Percentiles rank a stretch among this genome's conserved stretches.
These are phyloP conservation scores for Metarhizium rileyi DNA, from an alignment of 2,329 filamentous ascomycete species.

Conservation along the genomic window DNA sequence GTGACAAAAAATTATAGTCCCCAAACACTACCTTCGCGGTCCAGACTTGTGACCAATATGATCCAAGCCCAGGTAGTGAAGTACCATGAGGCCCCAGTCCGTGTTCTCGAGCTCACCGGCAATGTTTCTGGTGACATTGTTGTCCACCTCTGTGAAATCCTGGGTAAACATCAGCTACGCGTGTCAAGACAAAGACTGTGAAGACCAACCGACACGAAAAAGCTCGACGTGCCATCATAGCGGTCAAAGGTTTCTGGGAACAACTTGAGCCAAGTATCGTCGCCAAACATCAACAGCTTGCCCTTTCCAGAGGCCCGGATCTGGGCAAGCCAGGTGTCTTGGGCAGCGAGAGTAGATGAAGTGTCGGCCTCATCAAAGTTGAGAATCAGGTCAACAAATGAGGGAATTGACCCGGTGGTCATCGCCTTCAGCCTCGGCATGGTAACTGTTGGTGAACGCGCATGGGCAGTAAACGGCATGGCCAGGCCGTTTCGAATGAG, in stretches of 20 bases:
- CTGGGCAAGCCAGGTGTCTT: slow-evolving; percentile 95
- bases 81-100: slow-evolving; percentile 89
- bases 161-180: slow-evolving; percentile 23
- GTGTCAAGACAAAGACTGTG: neutral
- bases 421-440: slow-evolving; percentile 98
- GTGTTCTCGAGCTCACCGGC: slow-evolving; percentile 60
- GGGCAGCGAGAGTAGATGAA: slow-evolving; percentile 72
- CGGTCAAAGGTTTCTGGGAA: slow-evolving; percentile 85
- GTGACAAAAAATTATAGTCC: neutral
- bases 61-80: slow-evolving; percentile 92
- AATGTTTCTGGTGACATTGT: slow-evolving; percentile 91
- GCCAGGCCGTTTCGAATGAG: slow-evolving; percentile 76
- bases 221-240: slow-evolving; percentile 88
- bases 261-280: slow-evolving; percentile 96
- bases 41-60: slow-evolving; percentile 97
- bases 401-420: slow-evolving; percentile 95
- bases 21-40: slow-evolving; percentile 54
- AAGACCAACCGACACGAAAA: slow-evolving; percentile 85
- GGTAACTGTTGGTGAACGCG: slow-evolving; percentile 92
- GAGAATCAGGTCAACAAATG: slow-evolving; percentile 91
- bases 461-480: slow-evolving; percentile 89
- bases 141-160: slow-evolving; percentile 97
- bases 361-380: slow-evolving; percentile 95
- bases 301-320: slow-evolving; percentile 64
- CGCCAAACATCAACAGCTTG: slow-evolving; percentile 87